Evolutionary conservation across 257 asterid genomes (phyloP), one percentile per base, ranked within the genome.

Genomic region (Ligustrum vulgare): DNA sequence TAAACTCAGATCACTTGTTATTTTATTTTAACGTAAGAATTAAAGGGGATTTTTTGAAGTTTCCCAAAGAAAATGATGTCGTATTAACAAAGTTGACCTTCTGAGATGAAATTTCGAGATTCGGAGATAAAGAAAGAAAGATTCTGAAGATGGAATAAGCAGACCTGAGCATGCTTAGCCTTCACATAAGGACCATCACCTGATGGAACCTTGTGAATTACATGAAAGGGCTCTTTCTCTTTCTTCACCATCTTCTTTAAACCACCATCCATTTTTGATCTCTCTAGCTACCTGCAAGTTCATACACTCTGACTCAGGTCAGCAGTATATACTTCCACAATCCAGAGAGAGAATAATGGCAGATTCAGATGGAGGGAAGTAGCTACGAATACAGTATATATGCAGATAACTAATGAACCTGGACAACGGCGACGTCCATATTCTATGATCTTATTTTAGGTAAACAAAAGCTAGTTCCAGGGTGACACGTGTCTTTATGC

Each of bases 151-250:
- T 2, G 18, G 37, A 25, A 64, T 8, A 12, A 64, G 34, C 37
- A 28, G 35, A 65, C 70, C 41, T 65, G 39, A 31, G 39, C 39
- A 28, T 65, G 70, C 70, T 65, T 65, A 65, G 70, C 70, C 25
- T 8, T 9, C 31, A 28, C 70, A 31, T 65, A 65, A 0, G 70
- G 70, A 31, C 70, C 70, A 65, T 65, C 70, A 23, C 39, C 70
- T 0, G 37, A 65, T 31, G 70, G 70, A 65, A 31, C 41, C 70
- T 65, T 65, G 70, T 65, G 70, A 31, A 65, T 31, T 6, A 65
- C 22, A 65, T 33, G 70, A 31, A 65, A 28, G 22, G 70, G 22
- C 39, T 65, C 25, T 13, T 13, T n/a, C 70, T 56, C 12, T 22
- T 20, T 56, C 12, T n/a, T 22, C 64, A 20, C 6, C 65, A 56